Conservation (phyloP, 75 land plant species). For the Picea glauca region DNA sequence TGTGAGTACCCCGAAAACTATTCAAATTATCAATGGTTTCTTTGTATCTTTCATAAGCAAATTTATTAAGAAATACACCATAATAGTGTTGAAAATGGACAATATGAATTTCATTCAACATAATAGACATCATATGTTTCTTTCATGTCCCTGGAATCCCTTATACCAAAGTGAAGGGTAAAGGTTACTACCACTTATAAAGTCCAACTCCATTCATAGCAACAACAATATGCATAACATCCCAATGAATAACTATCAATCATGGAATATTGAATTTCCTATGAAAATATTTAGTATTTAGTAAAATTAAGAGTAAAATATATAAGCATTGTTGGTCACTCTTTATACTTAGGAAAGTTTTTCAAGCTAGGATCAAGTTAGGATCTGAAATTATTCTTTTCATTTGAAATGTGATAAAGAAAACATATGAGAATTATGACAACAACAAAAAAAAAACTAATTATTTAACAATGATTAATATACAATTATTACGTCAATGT, state of each 20-base stretch:
- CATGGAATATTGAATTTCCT: slow-evolving; percentile 85
- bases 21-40: slow-evolving; percentile 42
- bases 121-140: slow-evolving; percentile 98
- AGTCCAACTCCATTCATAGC: slow-evolving; percentile 52
- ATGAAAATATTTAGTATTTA: slow-evolving; percentile 75
- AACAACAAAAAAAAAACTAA: not conserved
- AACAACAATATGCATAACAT: slow-evolving; percentile 97
- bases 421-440: not conserved
- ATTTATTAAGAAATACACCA: slow-evolving; percentile 86
- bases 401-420: slow-evolving; percentile 49
- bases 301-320: slow-evolving; percentile 91
- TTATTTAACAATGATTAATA: not conserved
- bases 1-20: slow-evolving; percentile 17
- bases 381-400: slow-evolving; percentile 83
- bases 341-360: slow-evolving; percentile 90
- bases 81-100: slow-evolving; percentile 99
- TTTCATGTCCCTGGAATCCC: slow-evolving; percentile 99
- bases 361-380: slow-evolving; percentile 95
- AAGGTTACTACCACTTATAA: slow-evolving; percentile 70
- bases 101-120: slow-evolving; percentile 97
- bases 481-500: slow-evolving; percentile 32
- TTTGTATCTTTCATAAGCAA: slow-evolving; percentile 90
- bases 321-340: slow-evolving; percentile 86
- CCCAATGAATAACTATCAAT: slow-evolving; percentile 96
- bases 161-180: slow-evolving; percentile 99